Conservation (phyloP, 2,329 filamentous ascomycete species). For the Ceratocystis albifundus region DNA sequence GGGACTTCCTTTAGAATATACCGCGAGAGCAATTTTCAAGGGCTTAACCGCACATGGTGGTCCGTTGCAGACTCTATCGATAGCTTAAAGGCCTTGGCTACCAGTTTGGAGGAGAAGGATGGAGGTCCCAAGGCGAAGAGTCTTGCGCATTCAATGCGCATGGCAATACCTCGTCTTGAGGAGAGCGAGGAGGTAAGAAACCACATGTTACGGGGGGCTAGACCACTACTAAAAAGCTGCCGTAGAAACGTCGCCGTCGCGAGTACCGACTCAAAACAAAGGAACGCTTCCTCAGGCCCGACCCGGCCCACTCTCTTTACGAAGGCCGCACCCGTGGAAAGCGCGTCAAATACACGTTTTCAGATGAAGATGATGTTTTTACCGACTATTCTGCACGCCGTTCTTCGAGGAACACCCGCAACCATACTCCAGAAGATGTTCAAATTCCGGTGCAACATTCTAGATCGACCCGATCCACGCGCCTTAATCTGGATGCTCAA, state of each 20-base stretch:
- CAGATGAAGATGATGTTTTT: slow-evolving; percentile 64
- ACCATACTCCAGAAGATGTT: slow-evolving; percentile 33
- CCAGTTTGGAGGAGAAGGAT: slow-evolving; percentile 65
- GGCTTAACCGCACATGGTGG: slow-evolving; percentile 73
- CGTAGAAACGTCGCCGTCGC: slow-evolving; percentile 76
- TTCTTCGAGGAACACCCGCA: slow-evolving; percentile 62
- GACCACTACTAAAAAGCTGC: not conserved
- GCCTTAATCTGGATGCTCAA: slow-evolving; percentile 52
- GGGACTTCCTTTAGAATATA: slow-evolving; percentile 92
- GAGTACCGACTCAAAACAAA: slow-evolving; percentile 83
- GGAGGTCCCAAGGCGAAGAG: slow-evolving; percentile 69
- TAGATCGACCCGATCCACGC: slow-evolving; percentile 41
- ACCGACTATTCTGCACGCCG: slow-evolving; percentile 54
- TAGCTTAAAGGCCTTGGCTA: slow-evolving; percentile 62
- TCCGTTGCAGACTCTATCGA: slow-evolving; percentile 85
- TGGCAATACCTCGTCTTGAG: slow-evolving; percentile 80
- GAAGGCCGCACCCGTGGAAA: slow-evolving; percentile 94
- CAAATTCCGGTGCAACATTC: slow-evolving; percentile 5
- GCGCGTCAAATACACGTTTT: slow-evolving; percentile 91
- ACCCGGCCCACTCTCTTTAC: slow-evolving; percentile 83
- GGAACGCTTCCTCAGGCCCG: slow-evolving; percentile 75
- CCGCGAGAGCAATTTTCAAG: slow-evolving; percentile 75
- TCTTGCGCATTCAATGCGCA: slow-evolving; percentile 63
- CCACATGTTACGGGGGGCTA: not conserved
- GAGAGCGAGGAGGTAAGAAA: slow-evolving; percentile 70